Percentiles rank a stretch among this genome's conserved stretches.
Evolutionary conservation across 768 basidiomycete species (phyloP).

Genomic region (Boletus rubropictus): DNA sequence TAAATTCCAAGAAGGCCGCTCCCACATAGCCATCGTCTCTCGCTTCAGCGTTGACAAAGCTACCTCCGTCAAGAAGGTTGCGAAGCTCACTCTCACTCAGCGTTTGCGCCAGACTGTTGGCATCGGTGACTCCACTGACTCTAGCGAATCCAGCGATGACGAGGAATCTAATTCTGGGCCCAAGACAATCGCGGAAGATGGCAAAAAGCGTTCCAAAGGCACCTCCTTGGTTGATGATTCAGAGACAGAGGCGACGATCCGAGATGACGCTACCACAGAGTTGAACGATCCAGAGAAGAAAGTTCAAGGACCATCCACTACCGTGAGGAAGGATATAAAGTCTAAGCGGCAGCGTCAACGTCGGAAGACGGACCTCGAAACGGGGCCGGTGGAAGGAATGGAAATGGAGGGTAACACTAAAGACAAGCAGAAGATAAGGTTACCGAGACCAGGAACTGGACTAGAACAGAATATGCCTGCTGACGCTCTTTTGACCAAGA

Average conservation of each 20-base stretch:
- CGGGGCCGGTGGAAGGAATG: conserved; percentile 13
- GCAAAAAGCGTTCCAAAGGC: conserved; percentile 24
- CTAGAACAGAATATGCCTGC: conserved; percentile 85
- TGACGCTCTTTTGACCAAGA: conserved; percentile 75
- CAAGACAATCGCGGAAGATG: conserved; percentile 12
- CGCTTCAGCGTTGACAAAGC: conserved; percentile 70
- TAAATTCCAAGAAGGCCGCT: conserved; percentile 84
- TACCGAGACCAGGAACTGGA: conserved; percentile 33
- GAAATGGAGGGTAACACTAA: conserved; percentile 15
- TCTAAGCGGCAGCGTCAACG: conserved; percentile 11
- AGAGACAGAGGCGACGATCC: conserved; percentile 29
- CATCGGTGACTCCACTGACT: conserved; percentile 59
- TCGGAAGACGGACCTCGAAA: conserved; percentile 21
- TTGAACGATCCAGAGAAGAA: conserved; percentile 14
- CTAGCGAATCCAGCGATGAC: conserved; percentile 43
- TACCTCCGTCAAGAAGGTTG: conserved; percentile 76
- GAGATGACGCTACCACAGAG: conserved; percentile 20
- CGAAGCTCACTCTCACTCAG: conserved; percentile 74
- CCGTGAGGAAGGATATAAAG: conserved; percentile 13
- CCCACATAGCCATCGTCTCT: conserved; percentile 88
- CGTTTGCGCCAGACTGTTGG: conserved; percentile 71
- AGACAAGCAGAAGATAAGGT: conserved; percentile 25
- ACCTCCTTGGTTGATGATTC: conserved; percentile 31
- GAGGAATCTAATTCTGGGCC: conserved; percentile 27
- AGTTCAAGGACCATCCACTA: conserved; percentile 4